Conservation (phyloP, 2,329 filamentous ascomycete genomes). For the Mycocentrospora acerina region DNA sequence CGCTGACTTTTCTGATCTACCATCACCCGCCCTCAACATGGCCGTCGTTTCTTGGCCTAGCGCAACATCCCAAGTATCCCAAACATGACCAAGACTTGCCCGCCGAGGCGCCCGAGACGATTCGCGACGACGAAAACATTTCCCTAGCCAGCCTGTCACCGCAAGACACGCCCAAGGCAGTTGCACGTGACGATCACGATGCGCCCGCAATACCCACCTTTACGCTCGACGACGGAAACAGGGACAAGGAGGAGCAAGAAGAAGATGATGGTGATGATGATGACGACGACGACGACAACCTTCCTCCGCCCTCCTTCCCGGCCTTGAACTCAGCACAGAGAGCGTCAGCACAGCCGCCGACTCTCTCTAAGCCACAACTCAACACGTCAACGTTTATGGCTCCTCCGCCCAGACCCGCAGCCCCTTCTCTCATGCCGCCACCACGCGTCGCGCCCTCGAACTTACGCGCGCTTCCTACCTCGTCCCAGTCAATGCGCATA, state of each 20-base stretch:
- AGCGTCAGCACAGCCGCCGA: slow-evolving; percentile 31
- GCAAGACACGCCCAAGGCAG: slow-evolving; percentile 37
- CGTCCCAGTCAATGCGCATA: slow-evolving; percentile 39
- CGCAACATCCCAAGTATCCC: slow-evolving; percentile 12
- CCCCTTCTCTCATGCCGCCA: slow-evolving; percentile 38
- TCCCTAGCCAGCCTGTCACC: slow-evolving; percentile 19
- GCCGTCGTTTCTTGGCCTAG: slow-evolving; percentile 21
- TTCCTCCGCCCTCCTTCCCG: slow-evolving; percentile 47
- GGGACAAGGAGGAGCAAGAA: slow-evolving; percentile 35
- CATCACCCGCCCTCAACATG: slow-evolving; percentile 41
- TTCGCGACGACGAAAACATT: slow-evolving; percentile 3
- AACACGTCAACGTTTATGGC: slow-evolving; percentile 31
- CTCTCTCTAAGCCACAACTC: slow-evolving; percentile 21
- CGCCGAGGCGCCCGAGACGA: slow-evolving; percentile 12
- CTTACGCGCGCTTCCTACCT: slow-evolving; percentile 34
- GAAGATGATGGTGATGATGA: slow-evolving; percentile 17
- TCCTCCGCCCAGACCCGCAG: slow-evolving; percentile 35
- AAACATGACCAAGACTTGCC: slow-evolving; percentile 10
- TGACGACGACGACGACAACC: slow-evolving; percentile 36
- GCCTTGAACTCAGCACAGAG: slow-evolving; percentile 50
- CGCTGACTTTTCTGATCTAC: slow-evolving; percentile 40
- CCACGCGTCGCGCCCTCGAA: slow-evolving; percentile 41
- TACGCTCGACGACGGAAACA: slow-evolving; percentile 39
- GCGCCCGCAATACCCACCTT: slow-evolving; percentile 36
- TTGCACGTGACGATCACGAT: slow-evolving; percentile 13